phyloP scores from a whole-genome alignment of 164 flowering plant genomes.

The Nelumbo lutea region DNA sequence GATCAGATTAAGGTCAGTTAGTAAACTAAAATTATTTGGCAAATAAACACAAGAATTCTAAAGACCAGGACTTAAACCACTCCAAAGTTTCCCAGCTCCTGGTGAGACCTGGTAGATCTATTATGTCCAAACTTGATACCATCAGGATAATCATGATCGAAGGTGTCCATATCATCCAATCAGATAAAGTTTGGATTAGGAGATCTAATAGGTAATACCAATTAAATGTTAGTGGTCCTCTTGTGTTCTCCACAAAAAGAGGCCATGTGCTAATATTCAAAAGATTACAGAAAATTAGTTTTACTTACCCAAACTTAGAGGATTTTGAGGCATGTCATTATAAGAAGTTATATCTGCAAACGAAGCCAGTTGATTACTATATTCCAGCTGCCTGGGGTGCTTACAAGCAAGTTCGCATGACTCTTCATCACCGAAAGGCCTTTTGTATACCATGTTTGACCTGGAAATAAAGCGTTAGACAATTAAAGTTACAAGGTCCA shows the following conservation, averaged over 20 bases:
- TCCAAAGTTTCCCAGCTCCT: not conserved
- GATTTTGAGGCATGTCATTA: slow-evolving; percentile 11
- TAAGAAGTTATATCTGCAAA: slow-evolving; percentile 12
- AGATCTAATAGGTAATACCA: not conserved
- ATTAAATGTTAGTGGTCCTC: not conserved
- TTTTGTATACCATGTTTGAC: slow-evolving; percentile 39
- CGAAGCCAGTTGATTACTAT: slow-evolving; percentile 14
- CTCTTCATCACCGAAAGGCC: slow-evolving; percentile 37
- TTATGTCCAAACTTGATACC: not conserved
- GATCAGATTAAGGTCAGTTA: slow-evolving; percentile 7
- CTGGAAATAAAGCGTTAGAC: slow-evolving; percentile 20
- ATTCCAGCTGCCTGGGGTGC: slow-evolving; percentile 31
- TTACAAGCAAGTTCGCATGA: slow-evolving; percentile 28
- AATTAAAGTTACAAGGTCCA: not conserved
- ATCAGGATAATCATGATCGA: not conserved
- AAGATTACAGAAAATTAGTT: not conserved
- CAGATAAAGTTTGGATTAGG: not conserved
- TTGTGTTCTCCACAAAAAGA: not conserved
- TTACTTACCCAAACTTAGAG: slow-evolving; percentile 28
- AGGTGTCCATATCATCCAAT: not conserved
- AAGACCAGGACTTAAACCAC: not conserved
- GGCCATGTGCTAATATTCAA: not conserved
- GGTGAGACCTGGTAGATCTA: not conserved
- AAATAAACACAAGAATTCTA: not conserved
- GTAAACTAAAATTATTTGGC: not conserved